Evolutionary conservation across 768 basidiomycete genomes (phyloP).

Genomic region (Antrodiella citrinella): DNA sequence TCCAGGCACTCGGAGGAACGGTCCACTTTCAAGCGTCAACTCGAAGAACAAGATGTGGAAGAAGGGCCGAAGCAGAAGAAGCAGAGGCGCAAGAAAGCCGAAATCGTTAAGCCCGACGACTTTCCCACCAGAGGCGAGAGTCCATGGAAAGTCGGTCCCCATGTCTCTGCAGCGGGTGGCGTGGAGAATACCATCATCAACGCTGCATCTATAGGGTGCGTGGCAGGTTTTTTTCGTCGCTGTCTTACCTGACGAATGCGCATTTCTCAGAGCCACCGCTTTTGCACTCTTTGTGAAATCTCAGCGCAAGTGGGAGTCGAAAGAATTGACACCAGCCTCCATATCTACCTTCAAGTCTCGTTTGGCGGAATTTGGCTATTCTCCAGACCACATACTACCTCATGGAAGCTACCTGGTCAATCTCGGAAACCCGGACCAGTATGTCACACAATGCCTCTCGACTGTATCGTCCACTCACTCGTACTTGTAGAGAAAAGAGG

Average conservation of each 20-base stretch:
- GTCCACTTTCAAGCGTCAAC: neutral
- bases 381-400: constrained; percentile 56
- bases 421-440: constrained; percentile 74
- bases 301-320: constrained; percentile 73
- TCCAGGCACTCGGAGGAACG: neutral
- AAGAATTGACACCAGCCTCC: constrained; percentile 43
- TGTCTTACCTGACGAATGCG: neutral
- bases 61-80: neutral
- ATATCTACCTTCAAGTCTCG: constrained; percentile 52
- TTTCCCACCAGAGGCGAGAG: constrained; percentile 22
- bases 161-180: constrained; percentile 77
- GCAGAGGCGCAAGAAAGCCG: neutral
- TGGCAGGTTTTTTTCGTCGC: neutral
- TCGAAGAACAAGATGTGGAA: neutral
- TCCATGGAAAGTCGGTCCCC: constrained; percentile 72
- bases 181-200: constrained; percentile 67
- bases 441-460: constrained; percentile 18
- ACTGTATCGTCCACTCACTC: neutral
- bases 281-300: constrained; percentile 83
- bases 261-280: constrained; percentile 56
- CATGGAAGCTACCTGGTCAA: constrained; percentile 86
- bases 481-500: constrained; percentile 43
- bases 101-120: constrained; percentile 1
- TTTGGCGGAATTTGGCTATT: constrained; percentile 55
- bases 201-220: constrained; percentile 62